Evolutionary conservation across 2,329 filamentous ascomycete species (phyloP).

Genomic region (Ceratocystis smalleyi): DNA sequence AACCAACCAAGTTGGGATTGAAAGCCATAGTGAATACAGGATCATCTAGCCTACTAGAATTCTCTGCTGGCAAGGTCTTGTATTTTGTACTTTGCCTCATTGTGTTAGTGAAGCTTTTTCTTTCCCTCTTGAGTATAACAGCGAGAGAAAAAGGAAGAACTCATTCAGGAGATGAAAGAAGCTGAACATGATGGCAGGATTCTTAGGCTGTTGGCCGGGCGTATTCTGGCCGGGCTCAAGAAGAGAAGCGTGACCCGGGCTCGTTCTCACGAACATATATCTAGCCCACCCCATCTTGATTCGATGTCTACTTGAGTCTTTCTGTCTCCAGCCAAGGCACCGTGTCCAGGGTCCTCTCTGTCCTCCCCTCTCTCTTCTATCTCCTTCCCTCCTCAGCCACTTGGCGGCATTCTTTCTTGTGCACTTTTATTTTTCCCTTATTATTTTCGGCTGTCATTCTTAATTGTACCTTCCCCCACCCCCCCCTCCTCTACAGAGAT

Average conservation of each 20-base stretch:
- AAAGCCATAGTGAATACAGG: background rate
- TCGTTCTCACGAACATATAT: background rate
- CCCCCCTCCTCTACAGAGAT: background rate
- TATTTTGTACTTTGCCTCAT: background rate
- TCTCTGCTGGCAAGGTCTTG: background rate
- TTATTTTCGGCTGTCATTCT: background rate
- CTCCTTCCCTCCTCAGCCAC: background rate
- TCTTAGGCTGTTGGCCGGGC: background rate
- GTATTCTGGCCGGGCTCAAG: background rate
- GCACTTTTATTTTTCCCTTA: background rate
- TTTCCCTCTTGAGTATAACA: background rate
- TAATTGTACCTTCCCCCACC: too few species aligned
- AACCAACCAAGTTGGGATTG: background rate
- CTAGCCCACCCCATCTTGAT: background rate
- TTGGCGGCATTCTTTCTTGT: background rate
- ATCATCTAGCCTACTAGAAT: background rate
- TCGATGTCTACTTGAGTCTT: background rate
- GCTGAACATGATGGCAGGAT: background rate
- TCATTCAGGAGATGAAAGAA: background rate
- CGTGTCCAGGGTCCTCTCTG: conserved; percentile 1
- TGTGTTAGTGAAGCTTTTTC: background rate
- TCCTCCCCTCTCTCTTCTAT: background rate
- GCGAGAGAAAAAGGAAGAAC: background rate
- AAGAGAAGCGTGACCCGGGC: background rate
- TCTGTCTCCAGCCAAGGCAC: conserved; percentile 1